Base-by-base conservation (phyloP, 2,329 filamentous ascomycete genomes). In the Fusarium odoratissimum region DNA sequence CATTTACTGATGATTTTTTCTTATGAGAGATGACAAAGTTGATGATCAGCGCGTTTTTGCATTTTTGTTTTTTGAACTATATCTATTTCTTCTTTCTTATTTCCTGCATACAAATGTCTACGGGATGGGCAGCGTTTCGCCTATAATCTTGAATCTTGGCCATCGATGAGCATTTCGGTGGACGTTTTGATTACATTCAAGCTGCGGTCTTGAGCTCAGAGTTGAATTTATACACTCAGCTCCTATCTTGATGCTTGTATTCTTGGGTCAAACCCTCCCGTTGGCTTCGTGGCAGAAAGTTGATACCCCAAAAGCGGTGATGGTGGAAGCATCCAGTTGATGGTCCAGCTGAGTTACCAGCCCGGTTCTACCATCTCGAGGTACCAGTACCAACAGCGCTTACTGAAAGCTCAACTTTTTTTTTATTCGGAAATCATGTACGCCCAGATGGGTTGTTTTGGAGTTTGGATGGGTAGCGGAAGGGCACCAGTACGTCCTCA, bases 291-390 rank as follows among this genome's bases (percentile, higher is more conserved):
- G 75, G 75, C 73, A 77, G 73, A 77, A 79, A 75, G 77, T 79
- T 82, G 77, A 84, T 83, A 83, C 81, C 80, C 79, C 76, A 78
- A 78, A 79, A 76, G 60, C 69, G 69, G 71, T 67, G 73, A 75
- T 64, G 73, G 60, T 61, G 72, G 71, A 70, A 75, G 66, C 61
- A 76, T 68, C 28, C 64, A 48, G 72, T 58, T 61, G 69, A 75
- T 73, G 66, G 71, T 59, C 67, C 49, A 64, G 64, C 67, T 75
- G 67, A 60, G 68, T 55, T 65, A 44, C 57, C 60, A 57, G 62
- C 60, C 56, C 68, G 44, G 60, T 63, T 64, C 56, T 62, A 57
- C 51, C 42, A 41, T 51, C 64, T 59, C 58, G 52, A 51, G 59
- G 62, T 48, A 58, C 68, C 67, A 63, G 40, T 59, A 68, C 69